Percentiles rank a stretch among this genome's conserved stretches.
Evolutionary conservation across 2,329 filamentous ascomycete genomes (phyloP).

Genomic region (Monosporascus sp.): DNA sequence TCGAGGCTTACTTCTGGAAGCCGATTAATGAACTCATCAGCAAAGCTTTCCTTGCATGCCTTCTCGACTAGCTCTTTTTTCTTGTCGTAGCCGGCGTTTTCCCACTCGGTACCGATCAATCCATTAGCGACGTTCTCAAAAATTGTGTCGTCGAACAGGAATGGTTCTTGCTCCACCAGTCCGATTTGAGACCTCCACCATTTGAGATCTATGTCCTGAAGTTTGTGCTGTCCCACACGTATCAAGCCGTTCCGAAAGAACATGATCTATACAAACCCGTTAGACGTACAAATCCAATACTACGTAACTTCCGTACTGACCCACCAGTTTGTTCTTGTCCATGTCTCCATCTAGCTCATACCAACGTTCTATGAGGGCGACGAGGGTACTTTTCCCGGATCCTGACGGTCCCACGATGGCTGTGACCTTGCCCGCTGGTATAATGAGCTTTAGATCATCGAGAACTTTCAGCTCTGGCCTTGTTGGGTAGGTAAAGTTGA

Average conservation of each 20-base stretch:
- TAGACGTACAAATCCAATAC: not conserved
- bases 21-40: constrained; percentile 51
- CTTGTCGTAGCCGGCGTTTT: constrained; percentile 39
- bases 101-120: constrained; percentile 47
- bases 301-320: not conserved
- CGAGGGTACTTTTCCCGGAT: constrained; percentile 68
- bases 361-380: constrained; percentile 66
- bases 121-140: constrained; percentile 58
- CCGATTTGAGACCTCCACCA: constrained; percentile 59
- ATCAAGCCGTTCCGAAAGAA: constrained; percentile 43
- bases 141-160: constrained; percentile 62
- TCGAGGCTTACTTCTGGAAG: constrained; percentile 34
- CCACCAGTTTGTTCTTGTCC: constrained; percentile 29
- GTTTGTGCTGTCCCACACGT: constrained; percentile 43
- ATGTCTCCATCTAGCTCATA: constrained; percentile 51
- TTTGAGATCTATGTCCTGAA: constrained; percentile 56
- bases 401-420: constrained; percentile 71
- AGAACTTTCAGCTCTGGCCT: constrained; percentile 59
- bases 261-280: constrained; percentile 11
- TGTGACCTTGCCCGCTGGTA: constrained; percentile 62
- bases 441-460: constrained; percentile 49
- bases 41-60: constrained; percentile 52
- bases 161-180: constrained; percentile 63
- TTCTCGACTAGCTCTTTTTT: constrained; percentile 43
- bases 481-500: constrained; percentile 67